Conservation (phyloP, 148 eudicot species). For the Nyssa sinensis region DNA sequence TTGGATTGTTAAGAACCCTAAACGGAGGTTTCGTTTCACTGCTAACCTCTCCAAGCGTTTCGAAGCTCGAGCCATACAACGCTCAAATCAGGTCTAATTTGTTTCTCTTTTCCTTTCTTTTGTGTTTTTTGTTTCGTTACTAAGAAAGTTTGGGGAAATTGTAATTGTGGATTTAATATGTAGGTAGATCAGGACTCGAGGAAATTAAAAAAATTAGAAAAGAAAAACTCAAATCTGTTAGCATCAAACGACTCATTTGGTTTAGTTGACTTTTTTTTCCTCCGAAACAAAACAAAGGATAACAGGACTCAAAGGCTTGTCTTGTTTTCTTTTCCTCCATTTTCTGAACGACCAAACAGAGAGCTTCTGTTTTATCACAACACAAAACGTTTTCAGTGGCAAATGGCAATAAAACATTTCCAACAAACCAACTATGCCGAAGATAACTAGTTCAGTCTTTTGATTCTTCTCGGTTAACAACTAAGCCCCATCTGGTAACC, state of each 20-base stretch:
- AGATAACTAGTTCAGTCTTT: too few relatives aligned
- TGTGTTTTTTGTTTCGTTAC: slow-evolving; percentile 10
- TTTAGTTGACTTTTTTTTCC: neutral
- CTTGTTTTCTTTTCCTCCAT: neutral
- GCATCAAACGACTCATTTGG: neutral
- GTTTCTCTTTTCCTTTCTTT: neutral
- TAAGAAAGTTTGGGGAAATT: neutral
- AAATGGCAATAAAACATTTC: too few relatives aligned
- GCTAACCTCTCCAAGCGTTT: slow-evolving; percentile 79
- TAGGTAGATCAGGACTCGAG: neutral
- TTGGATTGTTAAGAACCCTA: slow-evolving; percentile 73
- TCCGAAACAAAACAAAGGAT: neutral
- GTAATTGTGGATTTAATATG: too few relatives aligned
- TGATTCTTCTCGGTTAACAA: too few relatives aligned
- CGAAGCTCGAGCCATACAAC: slow-evolving; percentile 71
- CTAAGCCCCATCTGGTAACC: too few relatives aligned
- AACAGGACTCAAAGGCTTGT: neutral
- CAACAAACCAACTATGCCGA: too few relatives aligned
- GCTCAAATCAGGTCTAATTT: slow-evolving; percentile 64
- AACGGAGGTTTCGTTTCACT: slow-evolving; percentile 71
- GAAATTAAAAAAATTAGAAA: neutral
- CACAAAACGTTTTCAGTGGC: too few relatives aligned
- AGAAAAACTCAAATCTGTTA: neutral
- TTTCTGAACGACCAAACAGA: neutral
- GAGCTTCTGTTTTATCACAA: neutral